Base-by-base conservation (phyloP, 768 basidiomycete genomes). In the Kockovaella imperatae region DNA sequence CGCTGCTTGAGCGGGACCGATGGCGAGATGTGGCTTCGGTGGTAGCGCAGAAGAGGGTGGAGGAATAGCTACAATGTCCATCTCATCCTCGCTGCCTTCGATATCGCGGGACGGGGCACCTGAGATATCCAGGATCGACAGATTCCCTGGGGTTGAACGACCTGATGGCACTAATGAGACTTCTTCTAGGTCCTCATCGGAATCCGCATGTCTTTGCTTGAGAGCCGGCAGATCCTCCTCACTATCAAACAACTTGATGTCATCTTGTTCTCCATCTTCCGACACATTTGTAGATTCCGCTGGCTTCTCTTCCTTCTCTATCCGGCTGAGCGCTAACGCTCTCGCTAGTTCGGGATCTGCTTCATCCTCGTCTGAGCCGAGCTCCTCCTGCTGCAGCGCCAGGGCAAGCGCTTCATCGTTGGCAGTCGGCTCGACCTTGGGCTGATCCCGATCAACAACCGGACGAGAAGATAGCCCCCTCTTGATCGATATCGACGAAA, bases 341-440 rank as follows among this genome's bases (percentile, higher is more conserved):
- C 75, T 58, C 5, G 78, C 77, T 30, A 86, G 68, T 38, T 76
- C 75, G 26, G 76, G 73, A 58, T 84, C 83, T 14, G 79, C 77
- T 11, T 78, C 75, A 10, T 74, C 77, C 89, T 88, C 86, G 87
- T 90, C 49, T 83, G 86, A 58, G 71, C 74, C 45, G 5, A 63
- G 43, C 80, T 79, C 55, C 73, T 76, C 45, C 64, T 75, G 52
- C 42, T 67, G 65, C 8, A 67, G 35, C 0, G 62, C 65, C 25
- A 64, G 23, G 21, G 65, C 65, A 5, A 67, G 41, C 10, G 62
- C 65, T 36, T 67, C 62, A 31, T 62, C 62, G 41, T 61, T 59
- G 8, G 60, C 63, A 10, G 63, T 64, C n/a, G 59, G 59, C 1
- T 54, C 42, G 2, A 64, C 31, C n/a, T n/a, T n/a, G 1, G 18